Percentiles rank a stretch among this genome's conserved stretches.
phyloP scores from a whole-genome alignment of 2,329 filamentous ascomycete species.

The Helotiales sp. region DNA sequence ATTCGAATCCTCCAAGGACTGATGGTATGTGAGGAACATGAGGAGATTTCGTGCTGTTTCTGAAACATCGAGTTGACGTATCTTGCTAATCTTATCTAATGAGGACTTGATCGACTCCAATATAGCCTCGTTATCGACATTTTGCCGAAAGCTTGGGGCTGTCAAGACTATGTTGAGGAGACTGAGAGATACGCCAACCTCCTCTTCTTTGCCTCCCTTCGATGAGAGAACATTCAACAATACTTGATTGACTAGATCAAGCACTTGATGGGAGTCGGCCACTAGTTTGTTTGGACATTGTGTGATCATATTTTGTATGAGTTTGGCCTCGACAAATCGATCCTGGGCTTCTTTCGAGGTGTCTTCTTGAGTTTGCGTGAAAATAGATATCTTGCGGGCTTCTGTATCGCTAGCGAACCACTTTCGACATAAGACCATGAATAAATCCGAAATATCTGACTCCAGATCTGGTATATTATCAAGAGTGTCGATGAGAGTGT shows the following conservation, averaged over 20 bases:
- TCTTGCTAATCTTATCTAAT: constrained; percentile 43
- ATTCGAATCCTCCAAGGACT: constrained; percentile 47
- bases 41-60: constrained; percentile 57
- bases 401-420: constrained; percentile 49
- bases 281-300: constrained; percentile 63
- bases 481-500: constrained; percentile 51
- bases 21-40: constrained; percentile 55
- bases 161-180: constrained; percentile 61
- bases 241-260: constrained; percentile 64
- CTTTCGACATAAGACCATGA: constrained; percentile 56
- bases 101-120: constrained; percentile 49
- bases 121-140: constrained; percentile 40
- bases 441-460: constrained; percentile 56
- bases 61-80: constrained; percentile 43
- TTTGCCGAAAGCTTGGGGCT: constrained; percentile 53
- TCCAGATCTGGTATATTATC: constrained; percentile 37
- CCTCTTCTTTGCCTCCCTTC: constrained; percentile 46
- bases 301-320: constrained; percentile 66
- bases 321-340: constrained; percentile 56
- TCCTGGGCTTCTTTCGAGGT: constrained; percentile 43
- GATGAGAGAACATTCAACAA: constrained; percentile 37
- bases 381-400: constrained; percentile 10
- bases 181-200: constrained; percentile 55
- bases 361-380: constrained; percentile 37
- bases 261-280: constrained; percentile 61